Evolutionary conservation across 257 asterid species (phyloP).

Genomic region (Rehmannia glutinosa): DNA sequence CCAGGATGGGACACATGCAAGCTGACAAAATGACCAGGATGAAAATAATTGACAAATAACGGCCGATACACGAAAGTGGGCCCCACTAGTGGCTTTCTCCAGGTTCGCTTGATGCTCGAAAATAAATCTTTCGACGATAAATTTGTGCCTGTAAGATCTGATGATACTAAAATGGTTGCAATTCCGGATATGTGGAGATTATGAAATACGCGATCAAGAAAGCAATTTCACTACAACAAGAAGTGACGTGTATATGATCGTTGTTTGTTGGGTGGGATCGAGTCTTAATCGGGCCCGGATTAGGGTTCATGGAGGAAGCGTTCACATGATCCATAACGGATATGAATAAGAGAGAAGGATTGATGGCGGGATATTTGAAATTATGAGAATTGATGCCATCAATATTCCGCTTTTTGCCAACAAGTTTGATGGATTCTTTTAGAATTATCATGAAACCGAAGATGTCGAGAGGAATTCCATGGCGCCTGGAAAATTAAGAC

Average conservation of each 20-base stretch:
- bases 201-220: conserved; percentile 8
- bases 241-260: neutral
- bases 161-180: conserved; percentile 23
- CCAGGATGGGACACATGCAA: too few species aligned
- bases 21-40: neutral
- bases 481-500: too few species aligned
- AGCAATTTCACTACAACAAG: conserved; percentile 2
- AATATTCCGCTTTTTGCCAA: conserved; percentile 21
- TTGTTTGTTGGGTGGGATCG: neutral
- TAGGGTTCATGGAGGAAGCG: too few species aligned
- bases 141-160: conserved; percentile 19
- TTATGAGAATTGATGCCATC: conserved; percentile 17
- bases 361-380: conserved; percentile 26
- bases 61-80: conserved; percentile 11
- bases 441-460: conserved; percentile 25
- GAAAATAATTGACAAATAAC: conserved; percentile 10
- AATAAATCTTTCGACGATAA: conserved; percentile 11
- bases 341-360: conserved; percentile 11
- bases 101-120: neutral
- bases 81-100: conserved; percentile 25
- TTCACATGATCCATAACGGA: too few species aligned
- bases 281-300: too few species aligned
- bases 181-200: conserved; percentile 18
- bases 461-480: conserved; percentile 20
- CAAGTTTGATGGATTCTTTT: conserved; percentile 23